A percentile compares a stretch with the other conserved stretches of the same genome.
Evolutionary conservation across 352 stramenopile genomes (phyloP).

Genomic region (Hyaloperonospora brassicae): DNA sequence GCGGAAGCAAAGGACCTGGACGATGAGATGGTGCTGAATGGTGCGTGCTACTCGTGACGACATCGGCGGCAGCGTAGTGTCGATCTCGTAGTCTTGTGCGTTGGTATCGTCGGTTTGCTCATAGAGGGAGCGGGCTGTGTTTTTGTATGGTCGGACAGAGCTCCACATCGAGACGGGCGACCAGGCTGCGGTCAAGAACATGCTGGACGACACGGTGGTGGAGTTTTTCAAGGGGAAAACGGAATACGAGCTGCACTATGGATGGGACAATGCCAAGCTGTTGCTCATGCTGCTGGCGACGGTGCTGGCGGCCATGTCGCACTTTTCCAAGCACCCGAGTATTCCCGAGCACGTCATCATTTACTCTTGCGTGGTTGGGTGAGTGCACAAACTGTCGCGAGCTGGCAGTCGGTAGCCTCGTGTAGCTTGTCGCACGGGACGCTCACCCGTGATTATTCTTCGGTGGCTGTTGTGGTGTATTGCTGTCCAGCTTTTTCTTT

Average conservation of each 20-base stretch:
- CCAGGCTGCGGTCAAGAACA: constrained; percentile 82
- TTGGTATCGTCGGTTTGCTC: neutral
- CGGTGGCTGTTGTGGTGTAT: neutral
- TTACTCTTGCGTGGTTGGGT: constrained; percentile 62
- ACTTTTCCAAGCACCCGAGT: constrained; percentile 57
- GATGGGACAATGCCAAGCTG: constrained; percentile 80
- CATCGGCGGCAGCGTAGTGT: too few relatives aligned
- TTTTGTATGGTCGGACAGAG: constrained; percentile 11
- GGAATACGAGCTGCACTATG: constrained; percentile 58
- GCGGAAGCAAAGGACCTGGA: constrained; percentile 46
- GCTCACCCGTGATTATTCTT: too few relatives aligned
- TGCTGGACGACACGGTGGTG: constrained; percentile 73
- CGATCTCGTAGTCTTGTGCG: neutral
- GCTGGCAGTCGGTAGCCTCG: too few relatives aligned
- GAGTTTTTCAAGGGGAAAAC: constrained; percentile 63
- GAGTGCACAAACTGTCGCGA: constrained; percentile 10
- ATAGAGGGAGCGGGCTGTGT: neutral
- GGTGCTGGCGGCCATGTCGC: constrained; percentile 48
- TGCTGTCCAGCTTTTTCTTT: constrained; percentile 59
- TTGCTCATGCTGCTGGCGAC: constrained; percentile 65
- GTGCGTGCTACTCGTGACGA: constrained; percentile 24
- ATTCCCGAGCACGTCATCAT: constrained; percentile 63
- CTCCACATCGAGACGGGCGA: constrained; percentile 73
- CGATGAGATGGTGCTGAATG: constrained; percentile 59
- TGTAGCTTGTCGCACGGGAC: too few relatives aligned